phyloP scores from a whole-genome alignment of 805 yeast genomes.

The Nakazawaea ernobii region DNA sequence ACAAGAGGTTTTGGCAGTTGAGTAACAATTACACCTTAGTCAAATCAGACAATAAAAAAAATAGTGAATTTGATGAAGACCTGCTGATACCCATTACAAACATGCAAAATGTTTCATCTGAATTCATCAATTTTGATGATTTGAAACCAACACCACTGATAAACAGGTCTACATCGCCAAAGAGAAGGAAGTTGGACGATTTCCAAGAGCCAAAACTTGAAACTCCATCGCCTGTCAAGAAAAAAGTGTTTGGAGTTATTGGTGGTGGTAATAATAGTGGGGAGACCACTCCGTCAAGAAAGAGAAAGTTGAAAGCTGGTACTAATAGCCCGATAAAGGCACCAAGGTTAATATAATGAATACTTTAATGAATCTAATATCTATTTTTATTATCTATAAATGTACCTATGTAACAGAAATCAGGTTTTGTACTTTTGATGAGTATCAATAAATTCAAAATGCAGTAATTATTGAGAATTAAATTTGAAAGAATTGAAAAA shows the following conservation, averaged over 20 bases:
- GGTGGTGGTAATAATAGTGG: not conserved
- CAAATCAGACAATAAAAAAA: too few species aligned
- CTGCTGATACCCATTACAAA: not conserved
- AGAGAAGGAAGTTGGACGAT: not conserved
- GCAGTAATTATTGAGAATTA: too few species aligned
- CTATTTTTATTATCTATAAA: too few species aligned
- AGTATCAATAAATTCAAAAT: too few species aligned
- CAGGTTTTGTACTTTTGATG: too few species aligned
- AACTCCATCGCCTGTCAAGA: not conserved
- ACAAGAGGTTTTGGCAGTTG: constrained; percentile 6
- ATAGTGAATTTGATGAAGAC: not conserved
- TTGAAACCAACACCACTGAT: not conserved
- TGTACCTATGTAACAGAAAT: not conserved
- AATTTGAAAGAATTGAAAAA: too few species aligned
- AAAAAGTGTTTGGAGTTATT: constrained; percentile 3
- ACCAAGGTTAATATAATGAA: constrained; percentile 3
- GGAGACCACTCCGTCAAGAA: not conserved
- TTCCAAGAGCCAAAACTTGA: not conserved
- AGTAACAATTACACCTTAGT: not conserved
- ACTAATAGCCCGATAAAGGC: constrained; percentile 8
- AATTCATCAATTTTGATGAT: constrained; percentile 3
- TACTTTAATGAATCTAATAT: too few species aligned
- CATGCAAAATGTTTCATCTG: not conserved
- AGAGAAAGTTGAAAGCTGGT: constrained; percentile 8
- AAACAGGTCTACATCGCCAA: not conserved